These are phyloP conservation scores for Erysiphe pulchra DNA, from an alignment of 2,329 filamentous ascomycete species.

Conservation along the genomic window DNA sequence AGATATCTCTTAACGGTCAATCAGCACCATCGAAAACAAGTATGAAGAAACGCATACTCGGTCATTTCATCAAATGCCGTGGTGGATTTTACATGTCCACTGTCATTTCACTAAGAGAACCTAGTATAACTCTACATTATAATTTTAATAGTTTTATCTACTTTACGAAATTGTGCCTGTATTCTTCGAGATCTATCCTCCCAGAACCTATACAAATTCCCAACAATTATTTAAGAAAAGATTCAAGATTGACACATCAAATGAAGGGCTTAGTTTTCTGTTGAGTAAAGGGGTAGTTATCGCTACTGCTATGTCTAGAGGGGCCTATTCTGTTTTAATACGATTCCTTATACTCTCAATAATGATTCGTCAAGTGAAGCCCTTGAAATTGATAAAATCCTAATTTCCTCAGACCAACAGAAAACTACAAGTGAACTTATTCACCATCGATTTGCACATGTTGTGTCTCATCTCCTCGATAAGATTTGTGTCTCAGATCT, in stretches of 20 bases:
- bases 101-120: neutral
- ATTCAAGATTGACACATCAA: neutral
- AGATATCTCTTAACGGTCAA: neutral
- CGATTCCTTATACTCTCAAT: neutral
- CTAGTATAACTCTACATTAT: neutral
- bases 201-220: too few species aligned
- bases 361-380: neutral
- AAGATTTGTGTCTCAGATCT: neutral
- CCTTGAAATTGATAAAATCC: neutral
- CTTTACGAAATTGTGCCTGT: too few species aligned
- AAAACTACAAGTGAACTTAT: neutral
- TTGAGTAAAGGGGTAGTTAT: neutral
- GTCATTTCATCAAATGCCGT: neutral
- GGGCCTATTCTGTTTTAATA: neutral
- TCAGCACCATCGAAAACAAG: neutral
- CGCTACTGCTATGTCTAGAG: neutral
- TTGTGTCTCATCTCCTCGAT: neutral
- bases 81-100: constrained; percentile 1
- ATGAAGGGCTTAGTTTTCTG: neutral
- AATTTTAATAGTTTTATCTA: too few species aligned
- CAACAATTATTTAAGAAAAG: neutral
- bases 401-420: neutral
- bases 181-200: too few species aligned
- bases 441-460: neutral
- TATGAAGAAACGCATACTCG: neutral